A percentile compares a stretch with the other conserved stretches of the same genome.
Evolutionary conservation across 169 alveolate genomes (phyloP).

Genomic region (Plasmodium billcollinsi): DNA sequence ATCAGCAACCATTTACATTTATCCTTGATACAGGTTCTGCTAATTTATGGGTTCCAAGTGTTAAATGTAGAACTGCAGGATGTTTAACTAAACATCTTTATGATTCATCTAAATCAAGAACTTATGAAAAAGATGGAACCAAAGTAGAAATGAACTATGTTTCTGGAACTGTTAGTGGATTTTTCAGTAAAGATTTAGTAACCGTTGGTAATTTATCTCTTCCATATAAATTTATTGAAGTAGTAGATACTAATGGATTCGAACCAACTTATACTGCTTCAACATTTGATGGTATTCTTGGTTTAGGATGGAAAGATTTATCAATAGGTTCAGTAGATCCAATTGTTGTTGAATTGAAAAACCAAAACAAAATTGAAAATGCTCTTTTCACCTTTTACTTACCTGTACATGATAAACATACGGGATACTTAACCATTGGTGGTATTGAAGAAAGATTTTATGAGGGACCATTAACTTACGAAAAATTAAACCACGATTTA

Average conservation of each 20-base stretch:
- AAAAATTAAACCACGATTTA: constrained; percentile 45
- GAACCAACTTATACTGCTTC: constrained; percentile 39
- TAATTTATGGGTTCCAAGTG: constrained; percentile 87
- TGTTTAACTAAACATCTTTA: constrained; percentile 82
- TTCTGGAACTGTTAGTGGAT: constrained; percentile 84
- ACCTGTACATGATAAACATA: constrained; percentile 10
- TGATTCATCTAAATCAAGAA: constrained; percentile 78
- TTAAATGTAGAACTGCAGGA: constrained; percentile 68
- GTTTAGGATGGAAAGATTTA: constrained; percentile 78
- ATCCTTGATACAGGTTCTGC: constrained; percentile 86
- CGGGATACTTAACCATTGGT: constrained; percentile 52
- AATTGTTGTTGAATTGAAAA: constrained; percentile 40
- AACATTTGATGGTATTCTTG: constrained; percentile 72
- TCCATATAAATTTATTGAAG: constrained; percentile 76
- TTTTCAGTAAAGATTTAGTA: constrained; percentile 80
- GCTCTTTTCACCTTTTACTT: constrained; percentile 62
- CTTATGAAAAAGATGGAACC: constrained; percentile 82
- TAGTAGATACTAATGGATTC: constrained; percentile 31
- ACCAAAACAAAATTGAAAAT: constrained; percentile 35
- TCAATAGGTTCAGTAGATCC: constrained; percentile 64
- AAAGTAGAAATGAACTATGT: constrained; percentile 82
- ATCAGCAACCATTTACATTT: constrained; percentile 29
- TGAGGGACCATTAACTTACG: constrained; percentile 30
- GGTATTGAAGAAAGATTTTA: constrained; percentile 51
- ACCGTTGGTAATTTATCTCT: constrained; percentile 64